These are phyloP conservation scores for Hypoxylon sp. DNA, from an alignment of 2,329 filamentous ascomycete species.

Conservation along the genomic window DNA sequence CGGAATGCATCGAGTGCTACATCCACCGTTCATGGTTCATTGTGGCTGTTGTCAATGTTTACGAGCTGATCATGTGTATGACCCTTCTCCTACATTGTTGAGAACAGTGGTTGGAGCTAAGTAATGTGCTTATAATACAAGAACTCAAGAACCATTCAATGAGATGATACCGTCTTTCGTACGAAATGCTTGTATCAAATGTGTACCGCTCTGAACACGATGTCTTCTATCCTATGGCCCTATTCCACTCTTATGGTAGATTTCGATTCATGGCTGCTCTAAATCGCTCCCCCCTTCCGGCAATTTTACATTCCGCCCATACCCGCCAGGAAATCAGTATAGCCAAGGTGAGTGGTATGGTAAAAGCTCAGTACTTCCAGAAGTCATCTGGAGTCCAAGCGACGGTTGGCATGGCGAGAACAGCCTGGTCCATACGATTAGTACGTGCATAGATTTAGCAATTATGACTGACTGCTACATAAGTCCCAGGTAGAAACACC, in stretches of 20 bases:
- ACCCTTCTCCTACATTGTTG: background rate
- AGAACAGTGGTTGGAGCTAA: background rate
- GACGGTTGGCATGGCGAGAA: background rate
- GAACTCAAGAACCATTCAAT: background rate
- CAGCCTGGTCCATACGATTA: background rate
- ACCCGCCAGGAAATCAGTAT: background rate
- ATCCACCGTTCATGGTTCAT: background rate
- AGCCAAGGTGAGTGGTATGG: background rate
- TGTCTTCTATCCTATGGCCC: no score
- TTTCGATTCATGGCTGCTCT: background rate
- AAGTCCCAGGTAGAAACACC: background rate
- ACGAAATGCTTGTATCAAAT: background rate
- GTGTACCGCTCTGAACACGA: background rate
- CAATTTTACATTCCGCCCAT: background rate
- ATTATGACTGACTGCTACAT: background rate
- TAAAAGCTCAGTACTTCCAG: background rate
- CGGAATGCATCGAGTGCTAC: slow-evolving; percentile 1
- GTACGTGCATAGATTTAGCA: background rate
- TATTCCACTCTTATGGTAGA: background rate
- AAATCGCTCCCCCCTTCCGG: background rate
- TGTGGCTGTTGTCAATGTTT: background rate
- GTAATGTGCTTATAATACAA: background rate
- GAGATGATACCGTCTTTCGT: background rate
- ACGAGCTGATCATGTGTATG: background rate
- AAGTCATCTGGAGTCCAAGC: background rate